Base-by-base conservation (phyloP, 202 grass and related monocot species). In the Zoysia matrella region DNA sequence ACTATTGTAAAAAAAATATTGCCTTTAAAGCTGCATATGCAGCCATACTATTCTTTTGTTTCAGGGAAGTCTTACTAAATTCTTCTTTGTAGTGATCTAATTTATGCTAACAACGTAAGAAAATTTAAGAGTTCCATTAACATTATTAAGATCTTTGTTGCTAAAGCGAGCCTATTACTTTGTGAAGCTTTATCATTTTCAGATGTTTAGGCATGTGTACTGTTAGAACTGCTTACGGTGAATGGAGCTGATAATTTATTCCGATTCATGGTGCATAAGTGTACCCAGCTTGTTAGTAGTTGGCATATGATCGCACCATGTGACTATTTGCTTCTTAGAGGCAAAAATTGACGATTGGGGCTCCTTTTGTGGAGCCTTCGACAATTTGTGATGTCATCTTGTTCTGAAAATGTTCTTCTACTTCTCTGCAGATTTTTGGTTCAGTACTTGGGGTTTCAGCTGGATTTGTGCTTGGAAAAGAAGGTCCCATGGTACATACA, bases 401-500 rank as follows among this genome's bases (percentile, higher is more conserved):
- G 22, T 83, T 75, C 64, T 83, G 8, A 74, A 73, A 71, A 50
- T 0, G 4, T 76, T 71, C 12, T 57, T 79, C 11, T 22, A 30
- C 83, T 76, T 11, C n/a, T 45, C 18, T 75, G 74, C 82, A 99
- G 93, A 94, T 99, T 92, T 86, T 99, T 56, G 93, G 93, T 73
- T 99, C 91, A 15, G 93, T 98, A 77, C 88, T 93, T 78, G 96
- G 96, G 75, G 96, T 98, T 67, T 91, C 96, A 53, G 96, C 90
- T 88, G 96, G 96, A 83, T 95, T 98, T 81, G 89, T 95, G 73
- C 85, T 99, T 44, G 96, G 93, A 22, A 22, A 22, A 22, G 22
- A 22, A 22, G 22, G 22, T 22, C 22, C 22, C 22, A 22, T 22
- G 22, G 22, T 22, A 22, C 22, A 22, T 22, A 22, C 22, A 22